Evolutionary conservation across 129 eudicot species (phyloP).

Genomic region (Arctium lappa): DNA sequence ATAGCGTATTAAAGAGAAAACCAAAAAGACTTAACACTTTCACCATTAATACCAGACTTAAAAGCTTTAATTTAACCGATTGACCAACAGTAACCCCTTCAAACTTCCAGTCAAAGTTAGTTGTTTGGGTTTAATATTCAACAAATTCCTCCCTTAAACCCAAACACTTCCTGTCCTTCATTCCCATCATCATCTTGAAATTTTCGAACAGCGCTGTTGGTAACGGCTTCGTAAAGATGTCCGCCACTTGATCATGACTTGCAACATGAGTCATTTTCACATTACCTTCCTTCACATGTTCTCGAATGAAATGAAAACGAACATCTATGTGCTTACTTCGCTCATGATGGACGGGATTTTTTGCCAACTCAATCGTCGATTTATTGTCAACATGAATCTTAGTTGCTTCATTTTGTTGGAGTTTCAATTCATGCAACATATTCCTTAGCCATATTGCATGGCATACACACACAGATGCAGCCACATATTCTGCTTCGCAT

Average conservation of each 20-base stretch:
- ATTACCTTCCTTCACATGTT: background rate
- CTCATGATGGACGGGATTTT: conserved; percentile 8
- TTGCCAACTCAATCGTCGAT: conserved; percentile 2
- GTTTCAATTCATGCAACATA: background rate
- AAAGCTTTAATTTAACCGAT: too few species aligned
- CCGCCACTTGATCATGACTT: background rate
- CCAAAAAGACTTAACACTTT: too few species aligned
- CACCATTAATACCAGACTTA: too few species aligned
- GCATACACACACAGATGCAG: background rate
- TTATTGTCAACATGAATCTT: background rate
- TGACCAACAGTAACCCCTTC: too few species aligned
- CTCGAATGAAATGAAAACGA: conserved; percentile 1
- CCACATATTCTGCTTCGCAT: conserved; percentile 21
- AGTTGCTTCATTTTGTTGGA: conserved; percentile 3
- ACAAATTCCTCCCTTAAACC: too few species aligned
- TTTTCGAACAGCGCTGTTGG: background rate
- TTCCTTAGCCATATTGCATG: conserved; percentile 24
- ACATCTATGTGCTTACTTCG: conserved; percentile 4
- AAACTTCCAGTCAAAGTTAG: too few species aligned
- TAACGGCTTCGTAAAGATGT: conserved; percentile 8
- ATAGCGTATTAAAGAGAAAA: too few species aligned
- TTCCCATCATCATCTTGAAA: too few species aligned
- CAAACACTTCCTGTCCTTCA: too few species aligned
- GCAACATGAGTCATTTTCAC: conserved; percentile 2
- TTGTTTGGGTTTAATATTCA: too few species aligned